Base-by-base conservation (phyloP, 305 asterid genomes). In the Rubia peregrina region DNA sequence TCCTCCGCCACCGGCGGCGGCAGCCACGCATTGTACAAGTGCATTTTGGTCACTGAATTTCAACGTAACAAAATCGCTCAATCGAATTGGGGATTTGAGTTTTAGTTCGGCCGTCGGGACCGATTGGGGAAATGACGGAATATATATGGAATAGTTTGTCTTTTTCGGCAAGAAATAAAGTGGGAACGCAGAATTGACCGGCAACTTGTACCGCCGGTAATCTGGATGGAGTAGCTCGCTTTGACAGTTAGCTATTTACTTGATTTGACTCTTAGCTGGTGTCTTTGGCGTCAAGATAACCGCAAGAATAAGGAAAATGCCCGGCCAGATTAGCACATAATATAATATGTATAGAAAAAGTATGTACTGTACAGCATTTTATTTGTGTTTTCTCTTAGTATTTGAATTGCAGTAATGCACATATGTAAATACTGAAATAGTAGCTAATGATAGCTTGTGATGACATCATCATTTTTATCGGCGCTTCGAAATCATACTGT, bases 1-100 rank as follows among this genome's bases (percentile, higher is more conserved):
- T 83, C 88, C 90, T 89, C 98, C 76, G 94, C 97, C 85, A 94
- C 94, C 57, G 98, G 96, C 73, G 99, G 96, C 70, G 99, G 99
- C 78, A 94, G 71, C 96, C 98, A 94, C 24, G 95, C 95, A 88
- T 94, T 94, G 60, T 94, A 87, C 85, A 91, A 81, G 83, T 94
- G 99, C 99, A 94, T 94, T 6, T 69, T 22, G 19, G 9, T 33
- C 67, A 33, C 24, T 17, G 14, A n/a, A 55, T 26, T 56, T 19
- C 59, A 51, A 51, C 59, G 44, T 12, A n/a, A 4, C 14, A 10
- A 56, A 67, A 42, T 40, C 42, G 43, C 49, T 36, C 13, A 33
- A 7, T 3, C 40, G 17, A 8, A 30, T 41, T 7, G 22, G 41
- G 19, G 59, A 72, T 49, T 55, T 14, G 46, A 72, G 30, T 43